Evolutionary conservation across 441 rosid species (phyloP).

Genomic region (Daphne laureola): DNA sequence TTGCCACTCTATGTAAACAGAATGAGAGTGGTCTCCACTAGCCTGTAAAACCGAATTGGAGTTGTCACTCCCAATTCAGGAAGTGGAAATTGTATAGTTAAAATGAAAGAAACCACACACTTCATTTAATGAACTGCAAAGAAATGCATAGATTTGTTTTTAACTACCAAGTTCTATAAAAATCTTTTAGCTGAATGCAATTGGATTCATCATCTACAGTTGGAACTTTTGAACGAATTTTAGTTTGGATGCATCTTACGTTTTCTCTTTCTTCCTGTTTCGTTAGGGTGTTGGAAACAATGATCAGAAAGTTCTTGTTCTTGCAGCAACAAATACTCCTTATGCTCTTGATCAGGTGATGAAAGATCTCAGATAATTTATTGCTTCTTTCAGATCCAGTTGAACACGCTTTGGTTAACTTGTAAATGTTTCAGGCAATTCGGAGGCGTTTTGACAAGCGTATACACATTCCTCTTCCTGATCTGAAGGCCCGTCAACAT

Average conservation of each 20-base stretch:
- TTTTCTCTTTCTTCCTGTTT: slow-evolving; percentile 11
- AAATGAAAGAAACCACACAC: too few species aligned
- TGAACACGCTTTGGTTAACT: slow-evolving; percentile 21
- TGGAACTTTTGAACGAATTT: too few species aligned
- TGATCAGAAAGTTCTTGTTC: slow-evolving; percentile 96
- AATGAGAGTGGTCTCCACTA: too few species aligned
- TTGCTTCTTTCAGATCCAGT: slow-evolving; percentile 13
- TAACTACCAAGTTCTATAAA: too few species aligned
- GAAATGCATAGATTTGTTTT: too few species aligned
- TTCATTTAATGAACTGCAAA: too few species aligned
- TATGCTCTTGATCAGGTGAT: slow-evolving; percentile 94
- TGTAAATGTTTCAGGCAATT: slow-evolving; percentile 66
- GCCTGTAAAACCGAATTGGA: too few species aligned
- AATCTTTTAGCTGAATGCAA: too few species aligned
- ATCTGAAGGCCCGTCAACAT: slow-evolving; percentile 87
- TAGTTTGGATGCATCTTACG: neutral
- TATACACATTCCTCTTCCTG: slow-evolving; percentile 97
- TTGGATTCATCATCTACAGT: too few species aligned
- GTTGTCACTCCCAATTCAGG: too few species aligned
- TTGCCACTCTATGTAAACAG: too few species aligned
- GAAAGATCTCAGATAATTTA: slow-evolving; percentile 9
- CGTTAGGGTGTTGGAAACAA: slow-evolving; percentile 89
- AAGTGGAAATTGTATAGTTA: too few species aligned
- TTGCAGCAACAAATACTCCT: slow-evolving; percentile 97
- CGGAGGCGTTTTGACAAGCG: slow-evolving; percentile 99